Evolutionary conservation across 208 protist species (phyloP).

Genomic region (Borovskyia barvae): DNA sequence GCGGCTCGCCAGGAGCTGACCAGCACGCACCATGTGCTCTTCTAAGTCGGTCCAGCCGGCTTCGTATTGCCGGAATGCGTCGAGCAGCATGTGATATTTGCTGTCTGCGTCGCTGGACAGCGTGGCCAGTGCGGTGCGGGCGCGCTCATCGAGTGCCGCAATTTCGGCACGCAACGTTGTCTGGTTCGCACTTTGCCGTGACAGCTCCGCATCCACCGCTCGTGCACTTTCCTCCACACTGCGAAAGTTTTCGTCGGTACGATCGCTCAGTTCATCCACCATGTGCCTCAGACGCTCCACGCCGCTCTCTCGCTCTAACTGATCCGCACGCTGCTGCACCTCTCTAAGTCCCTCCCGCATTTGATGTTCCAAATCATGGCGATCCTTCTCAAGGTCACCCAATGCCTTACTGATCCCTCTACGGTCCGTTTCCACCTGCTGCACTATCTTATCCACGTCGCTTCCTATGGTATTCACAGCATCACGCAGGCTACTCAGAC

Average conservation of each 20-base stretch:
- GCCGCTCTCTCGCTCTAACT: conserved; percentile 37
- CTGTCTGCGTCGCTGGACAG: conserved; percentile 57
- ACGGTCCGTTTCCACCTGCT: conserved; percentile 34
- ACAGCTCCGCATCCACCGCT: conserved; percentile 71
- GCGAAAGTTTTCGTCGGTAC: conserved; percentile 84
- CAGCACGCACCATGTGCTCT: conserved; percentile 74
- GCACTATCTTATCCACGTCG: conserved; percentile 34
- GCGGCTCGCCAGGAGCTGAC: conserved; percentile 54
- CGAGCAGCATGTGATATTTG: conserved; percentile 60
- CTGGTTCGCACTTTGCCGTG: conserved; percentile 41
- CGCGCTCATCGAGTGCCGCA: conserved; percentile 35
- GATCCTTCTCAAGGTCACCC: conserved; percentile 42
- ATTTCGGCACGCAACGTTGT: conserved; percentile 37
- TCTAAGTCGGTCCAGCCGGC: conserved; percentile 60
- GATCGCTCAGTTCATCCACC: conserved; percentile 76
- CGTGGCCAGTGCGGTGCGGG: conserved; percentile 28
- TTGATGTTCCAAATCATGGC: conserved; percentile 33
- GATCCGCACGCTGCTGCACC: conserved; percentile 38
- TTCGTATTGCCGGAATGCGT: conserved; percentile 68
- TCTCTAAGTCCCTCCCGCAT: conserved; percentile 46
- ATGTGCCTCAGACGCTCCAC: conserved; percentile 51
- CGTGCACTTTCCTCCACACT: conserved; percentile 76
- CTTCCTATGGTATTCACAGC: conserved; percentile 19
- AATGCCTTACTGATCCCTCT: conserved; percentile 41
- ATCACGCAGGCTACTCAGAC: conserved; percentile 28